Evolutionary conservation across 2,329 filamentous ascomycete genomes (phyloP).

Genomic region (Fusarium oligoseptatum): DNA sequence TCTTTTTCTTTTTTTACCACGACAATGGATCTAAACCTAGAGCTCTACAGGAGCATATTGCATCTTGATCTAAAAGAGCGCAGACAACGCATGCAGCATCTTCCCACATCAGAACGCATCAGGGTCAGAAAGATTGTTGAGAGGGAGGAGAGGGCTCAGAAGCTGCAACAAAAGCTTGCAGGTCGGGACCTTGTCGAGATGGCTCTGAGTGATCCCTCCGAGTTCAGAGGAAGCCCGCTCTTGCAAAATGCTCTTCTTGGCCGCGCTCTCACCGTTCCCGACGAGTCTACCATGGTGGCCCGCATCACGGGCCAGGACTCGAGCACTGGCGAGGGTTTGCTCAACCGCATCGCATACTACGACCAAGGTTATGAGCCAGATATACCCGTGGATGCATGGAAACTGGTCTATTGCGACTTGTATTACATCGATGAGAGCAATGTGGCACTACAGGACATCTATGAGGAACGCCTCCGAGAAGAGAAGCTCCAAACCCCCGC

Average conservation of each 20-base stretch:
- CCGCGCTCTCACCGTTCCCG: no score
- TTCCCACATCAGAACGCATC: not conserved
- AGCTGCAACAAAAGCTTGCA: not conserved
- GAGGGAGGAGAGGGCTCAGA: not conserved
- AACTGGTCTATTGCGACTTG: not conserved
- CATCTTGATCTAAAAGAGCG: not conserved
- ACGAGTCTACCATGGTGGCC: no score
- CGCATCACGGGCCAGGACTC: no score
- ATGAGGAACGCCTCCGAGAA: not conserved
- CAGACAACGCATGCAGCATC: not conserved
- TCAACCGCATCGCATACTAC: rapidly evolving
- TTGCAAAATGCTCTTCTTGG: no score
- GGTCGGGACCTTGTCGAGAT: not conserved
- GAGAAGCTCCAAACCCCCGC: not conserved
- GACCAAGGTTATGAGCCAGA: no score
- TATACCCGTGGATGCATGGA: not conserved
- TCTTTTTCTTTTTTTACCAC: not conserved
- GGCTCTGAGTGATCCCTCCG: not conserved
- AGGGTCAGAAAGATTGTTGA: not conserved
- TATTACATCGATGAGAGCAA: not conserved
- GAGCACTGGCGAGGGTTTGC: no score
- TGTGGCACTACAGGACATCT: not conserved
- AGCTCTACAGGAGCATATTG: not conserved
- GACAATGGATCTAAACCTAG: not conserved
- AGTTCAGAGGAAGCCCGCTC: not conserved